A percentile compares a stretch with the other conserved stretches of the same genome.
These are phyloP conservation scores for Nitzschia palea DNA, from an alignment of 108 stramenopile genomes.

Conservation along the genomic window DNA sequence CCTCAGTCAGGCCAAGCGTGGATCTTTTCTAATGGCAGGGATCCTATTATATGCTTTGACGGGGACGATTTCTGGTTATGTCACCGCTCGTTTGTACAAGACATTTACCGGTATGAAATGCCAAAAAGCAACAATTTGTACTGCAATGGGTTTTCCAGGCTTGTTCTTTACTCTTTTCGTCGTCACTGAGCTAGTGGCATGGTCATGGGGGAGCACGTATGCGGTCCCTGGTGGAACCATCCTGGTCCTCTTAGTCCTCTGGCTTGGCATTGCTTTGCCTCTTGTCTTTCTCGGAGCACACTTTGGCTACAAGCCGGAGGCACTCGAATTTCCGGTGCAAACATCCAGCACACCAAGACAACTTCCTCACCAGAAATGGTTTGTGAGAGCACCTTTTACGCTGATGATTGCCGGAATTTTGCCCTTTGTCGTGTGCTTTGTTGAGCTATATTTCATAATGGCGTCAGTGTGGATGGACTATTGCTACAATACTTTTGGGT, in stretches of 20 bases:
- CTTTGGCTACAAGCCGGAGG: conserved; percentile 93
- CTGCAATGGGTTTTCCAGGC: conserved; percentile 90
- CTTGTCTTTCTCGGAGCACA: conserved; percentile 96
- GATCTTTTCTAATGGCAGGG: conserved; percentile 91
- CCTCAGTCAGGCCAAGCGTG: conserved; percentile 91
- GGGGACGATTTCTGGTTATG: conserved; percentile 91
- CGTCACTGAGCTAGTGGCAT: conserved; percentile 74
- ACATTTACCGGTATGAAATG: conserved; percentile 92
- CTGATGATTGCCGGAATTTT: conserved; percentile 89
- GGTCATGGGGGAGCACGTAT: conserved; percentile 69
- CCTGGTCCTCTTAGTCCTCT: conserved; percentile 85
- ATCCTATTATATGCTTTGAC: conserved; percentile 92
- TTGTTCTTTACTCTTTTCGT: conserved; percentile 83
- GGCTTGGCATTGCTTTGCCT: conserved; percentile 94
- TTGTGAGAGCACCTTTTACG: conserved; percentile 77
- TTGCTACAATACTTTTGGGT: conserved; percentile 98
- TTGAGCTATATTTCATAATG: conserved; percentile 97
- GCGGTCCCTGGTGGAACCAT: conserved; percentile 91
- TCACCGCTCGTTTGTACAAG: conserved; percentile 93
- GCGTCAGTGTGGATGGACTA: conserved; percentile 92
- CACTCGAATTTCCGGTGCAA: conserved; percentile 92
- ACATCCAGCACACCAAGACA: conserved; percentile 87
- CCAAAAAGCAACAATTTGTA: conserved; percentile 85
- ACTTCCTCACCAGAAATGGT: conserved; percentile 94
- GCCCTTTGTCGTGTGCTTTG: conserved; percentile 94